Base-by-base conservation (phyloP, 2,329 filamentous ascomycete genomes). In the Alternaria consortialis region DNA sequence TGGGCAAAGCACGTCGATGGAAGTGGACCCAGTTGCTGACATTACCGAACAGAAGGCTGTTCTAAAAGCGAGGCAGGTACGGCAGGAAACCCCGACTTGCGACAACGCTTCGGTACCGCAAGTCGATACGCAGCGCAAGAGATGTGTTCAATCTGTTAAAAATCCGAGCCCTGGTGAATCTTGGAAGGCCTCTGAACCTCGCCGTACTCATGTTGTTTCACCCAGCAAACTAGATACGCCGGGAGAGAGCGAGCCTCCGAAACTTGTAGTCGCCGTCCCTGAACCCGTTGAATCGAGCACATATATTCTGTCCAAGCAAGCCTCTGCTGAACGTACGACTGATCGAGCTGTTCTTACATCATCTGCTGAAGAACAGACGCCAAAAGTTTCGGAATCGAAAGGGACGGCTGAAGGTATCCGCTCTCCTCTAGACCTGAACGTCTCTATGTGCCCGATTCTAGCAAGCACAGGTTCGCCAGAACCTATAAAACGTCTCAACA, bases 401-500 rank as follows among this genome's bases (percentile, higher is more conserved):
- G 20, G n/a, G 12, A 31, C 17, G 15, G 4, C 25, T 8, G n/a
- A 43, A 23, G 3, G 12, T 7, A 12, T 11, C 29, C 20, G 4
- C 17, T 12, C 13, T 12, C n/a, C 9, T 5, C 1, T 29, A 15
- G 17, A 17, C 25, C n/a, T 27, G 7, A 27, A 9, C 7, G 8
- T 29, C 20, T 46, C 32, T 17, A 25, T 20, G 17, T 13, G 32
- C 20, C 32, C 11, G 12, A 17, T 17, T 13, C 6, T 15, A n/a
- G 40, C 51, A 43, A 51, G 32, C 23, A 17, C 17, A 31, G 25
- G n/a, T 32, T 27, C 17, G 7, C n/a, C 7, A 31, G 9, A 20
- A 29, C 15, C 7, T 29, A 36, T 53, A 3, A 59, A 48, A 15
- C 34, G 20, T 12, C 55, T 51, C 34, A 61, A 53, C 12, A 54